phyloP scores from a whole-genome alignment of 345 rosid species.

The Bruguiera gymnorhiza region DNA sequence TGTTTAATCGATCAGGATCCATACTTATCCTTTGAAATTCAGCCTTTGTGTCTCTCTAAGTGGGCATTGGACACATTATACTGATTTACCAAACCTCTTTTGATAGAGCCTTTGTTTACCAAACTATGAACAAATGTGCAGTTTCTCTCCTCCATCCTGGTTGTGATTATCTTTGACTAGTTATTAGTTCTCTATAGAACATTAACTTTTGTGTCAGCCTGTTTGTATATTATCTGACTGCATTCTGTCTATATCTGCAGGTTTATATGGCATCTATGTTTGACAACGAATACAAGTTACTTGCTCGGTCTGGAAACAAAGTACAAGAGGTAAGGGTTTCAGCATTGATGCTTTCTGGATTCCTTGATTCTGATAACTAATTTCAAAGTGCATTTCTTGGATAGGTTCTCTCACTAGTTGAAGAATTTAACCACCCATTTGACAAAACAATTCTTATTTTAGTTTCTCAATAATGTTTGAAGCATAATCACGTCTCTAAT shows the following conservation, averaged over 20 bases:
- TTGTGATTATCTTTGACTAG: background rate
- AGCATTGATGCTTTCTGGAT: background rate
- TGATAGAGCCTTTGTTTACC: background rate
- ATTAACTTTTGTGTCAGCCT: background rate
- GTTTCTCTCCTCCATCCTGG: background rate
- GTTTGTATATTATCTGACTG: constrained; percentile 3
- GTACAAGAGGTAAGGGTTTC: constrained; percentile 75
- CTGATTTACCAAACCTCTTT: background rate
- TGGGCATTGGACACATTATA: background rate
- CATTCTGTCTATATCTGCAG: constrained; percentile 29
- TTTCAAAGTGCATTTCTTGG: background rate
- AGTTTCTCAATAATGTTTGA: no score
- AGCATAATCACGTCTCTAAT: no score
- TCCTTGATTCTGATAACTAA: background rate
- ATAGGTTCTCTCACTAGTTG: background rate
- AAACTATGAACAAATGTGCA: background rate
- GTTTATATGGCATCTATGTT: constrained; percentile 95
- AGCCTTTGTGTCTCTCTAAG: background rate
- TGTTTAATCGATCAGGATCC: background rate
- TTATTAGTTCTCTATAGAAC: background rate
- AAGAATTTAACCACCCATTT: no score
- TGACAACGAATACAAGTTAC: constrained; percentile 80
- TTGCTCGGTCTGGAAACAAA: constrained; percentile 90
- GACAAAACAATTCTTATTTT: no score
- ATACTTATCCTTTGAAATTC: background rate